Evolutionary conservation across 306 rosid species (phyloP), one percentile per base, ranked within the genome.

Genomic region (Prosopis cineraria): DNA sequence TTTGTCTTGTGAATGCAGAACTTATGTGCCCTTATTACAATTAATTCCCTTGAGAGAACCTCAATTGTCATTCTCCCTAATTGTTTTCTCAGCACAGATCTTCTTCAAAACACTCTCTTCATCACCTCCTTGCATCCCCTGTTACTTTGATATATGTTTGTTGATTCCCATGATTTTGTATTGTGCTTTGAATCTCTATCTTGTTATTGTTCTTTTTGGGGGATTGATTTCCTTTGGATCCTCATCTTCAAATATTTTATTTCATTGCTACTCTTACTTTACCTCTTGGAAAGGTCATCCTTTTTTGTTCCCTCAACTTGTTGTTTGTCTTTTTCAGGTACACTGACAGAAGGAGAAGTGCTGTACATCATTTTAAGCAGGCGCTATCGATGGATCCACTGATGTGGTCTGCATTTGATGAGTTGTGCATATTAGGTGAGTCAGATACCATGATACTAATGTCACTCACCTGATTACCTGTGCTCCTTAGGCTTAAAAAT

Each of bases 371-470:
- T 79, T 85, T 85, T 75, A 85, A 82, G 78, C 80, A 65, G 84
- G 86, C 88, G 45, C 71, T 82, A 39, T 85, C 79, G 31, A 41
- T 79, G 68, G 88, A 85, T 82, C 86, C 88, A 76, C 79, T 85
- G 43, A 85, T 85, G 84, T 85, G 99, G 99, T 87, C 86, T 74
- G 99, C 99, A 34, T 96, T 85, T 53, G 98, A 91, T 62, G 99
- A 93, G 85, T 92, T 96, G 58, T 96, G 99, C 78, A 71, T 89
- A 79, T 85, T 96, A 93, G 99, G 99, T 95, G 52, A 62, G 93
- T 85, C 76, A 77, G 77, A 56, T 20, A 19, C 24, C 30, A 10
- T 34, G 48, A 22, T 13, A 37, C 10, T 36, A 30, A 9, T 29
- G 74, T 76, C 31, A 69, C 40, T 70, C 69, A 68, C 43, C 71